Percentiles rank a stretch among this genome's conserved stretches.
phyloP scores from a whole-genome alignment of 1,284 basidiomycete genomes.

The Vanrija humicola region DNA sequence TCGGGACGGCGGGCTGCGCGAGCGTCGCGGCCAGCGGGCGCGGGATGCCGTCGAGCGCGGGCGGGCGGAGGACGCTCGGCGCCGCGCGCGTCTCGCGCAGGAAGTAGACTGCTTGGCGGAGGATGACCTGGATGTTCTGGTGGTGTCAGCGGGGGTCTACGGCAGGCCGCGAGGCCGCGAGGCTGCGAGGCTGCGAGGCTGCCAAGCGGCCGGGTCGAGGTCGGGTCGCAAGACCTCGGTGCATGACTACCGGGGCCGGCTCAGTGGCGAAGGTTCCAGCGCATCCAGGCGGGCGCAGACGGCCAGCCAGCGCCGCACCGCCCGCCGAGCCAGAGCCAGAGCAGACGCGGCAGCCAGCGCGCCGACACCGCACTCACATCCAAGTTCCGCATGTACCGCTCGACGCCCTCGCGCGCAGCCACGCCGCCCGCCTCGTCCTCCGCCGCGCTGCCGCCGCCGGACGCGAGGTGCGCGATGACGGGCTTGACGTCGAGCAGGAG shows the following conservation, averaged over 20 bases:
- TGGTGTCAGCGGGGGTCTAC: slow-evolving; percentile 1
- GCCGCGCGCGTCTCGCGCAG: slow-evolving; percentile 35
- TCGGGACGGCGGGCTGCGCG: neutral
- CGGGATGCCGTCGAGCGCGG: slow-evolving; percentile 28
- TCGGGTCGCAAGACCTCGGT: no score
- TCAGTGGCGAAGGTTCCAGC: no score
- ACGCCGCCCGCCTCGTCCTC: slow-evolving; percentile 24
- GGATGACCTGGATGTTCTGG: slow-evolving; percentile 46
- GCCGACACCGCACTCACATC: slow-evolving; percentile 31
- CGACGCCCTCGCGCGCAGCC: slow-evolving; percentile 27
- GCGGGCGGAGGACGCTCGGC: slow-evolving; percentile 29
- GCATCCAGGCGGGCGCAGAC: no score
- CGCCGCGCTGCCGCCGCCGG: slow-evolving; percentile 3
- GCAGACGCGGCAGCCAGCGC: neutral
- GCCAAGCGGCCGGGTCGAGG: no score
- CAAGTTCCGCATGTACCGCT: slow-evolving; percentile 36
- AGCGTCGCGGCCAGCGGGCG: slow-evolving; percentile 19
- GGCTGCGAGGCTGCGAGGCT: no score
- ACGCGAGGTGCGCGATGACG: slow-evolving; percentile 31
- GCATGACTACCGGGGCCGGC: no score
- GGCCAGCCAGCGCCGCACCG: neutral
- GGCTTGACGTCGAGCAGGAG: slow-evolving; percentile 39
- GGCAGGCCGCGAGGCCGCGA: no score
- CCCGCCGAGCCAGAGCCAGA: neutral
- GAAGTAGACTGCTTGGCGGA: slow-evolving; percentile 44